Evolutionary conservation across 345 rosid species (phyloP), one percentile per base, ranked within the genome.

Genomic region (Arabidopsis thaliana): DNA sequence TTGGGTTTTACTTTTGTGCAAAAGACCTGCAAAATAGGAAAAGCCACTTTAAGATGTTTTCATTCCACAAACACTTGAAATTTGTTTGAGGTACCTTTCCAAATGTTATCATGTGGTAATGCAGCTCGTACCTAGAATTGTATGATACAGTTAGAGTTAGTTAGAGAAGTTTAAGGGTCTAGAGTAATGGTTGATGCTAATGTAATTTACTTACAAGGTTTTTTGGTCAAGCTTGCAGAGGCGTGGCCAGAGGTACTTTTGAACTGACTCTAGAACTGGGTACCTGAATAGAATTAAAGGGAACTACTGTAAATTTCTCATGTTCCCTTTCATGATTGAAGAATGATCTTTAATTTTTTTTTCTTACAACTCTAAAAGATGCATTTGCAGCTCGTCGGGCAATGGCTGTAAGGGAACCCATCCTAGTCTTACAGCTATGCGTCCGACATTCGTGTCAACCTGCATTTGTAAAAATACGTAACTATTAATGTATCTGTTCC

Each of bases 401-500:
- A 94, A 80, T 63, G 97, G 97, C 63, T 89, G 89, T 42, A 94
- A 83, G 2, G 98, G 97, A 69, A 91, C 98, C 97, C 97, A 94
- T 82, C 98, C 98, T 53, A 94, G 79, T 73, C 97, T 83, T 58
- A 94, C 98, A 37, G 93, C 96, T 78, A 94, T 94, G 4, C 96
- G 89, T 44, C 98, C 98, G 33, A 91, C 96, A 80, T 94, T 94
- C 20, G 96, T 94, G 82, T 94, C 98, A 66, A 91, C 97, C 97
- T 94, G 71, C 48, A 70, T 53, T 63, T 42, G 41, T 1, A 45
- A 10, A 10, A 14, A 4, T 36, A 32, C 2, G 0, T 40, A 36
- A 34, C 3, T n/a, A 6, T 55, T 7, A 12, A 55, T 59, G 65
- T 55, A 55, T 67, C 36, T 55, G 58, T 62, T 48, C 7, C 71